phyloP scores from a whole-genome alignment of 192 early-diverging fungal species.

The Endogone sp. region DNA sequence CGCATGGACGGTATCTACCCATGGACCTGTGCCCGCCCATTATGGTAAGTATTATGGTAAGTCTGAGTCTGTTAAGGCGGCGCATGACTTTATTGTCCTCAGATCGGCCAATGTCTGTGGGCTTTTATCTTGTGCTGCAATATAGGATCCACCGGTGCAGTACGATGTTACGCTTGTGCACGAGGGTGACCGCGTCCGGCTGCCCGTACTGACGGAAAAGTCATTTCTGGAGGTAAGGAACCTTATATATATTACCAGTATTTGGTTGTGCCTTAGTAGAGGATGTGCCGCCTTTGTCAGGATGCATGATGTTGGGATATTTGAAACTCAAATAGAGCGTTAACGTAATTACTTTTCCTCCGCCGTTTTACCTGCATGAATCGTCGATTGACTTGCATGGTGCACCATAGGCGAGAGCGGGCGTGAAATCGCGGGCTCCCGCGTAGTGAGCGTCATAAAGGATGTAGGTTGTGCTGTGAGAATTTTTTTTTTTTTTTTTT shows the following conservation, averaged over 20 bases:
- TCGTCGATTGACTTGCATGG: not conserved
- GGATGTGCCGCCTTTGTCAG: no score
- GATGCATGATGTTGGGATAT: no score
- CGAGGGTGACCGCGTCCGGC: not conserved
- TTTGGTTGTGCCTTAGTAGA: no score
- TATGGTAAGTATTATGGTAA: not conserved
- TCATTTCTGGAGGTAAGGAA: not conserved
- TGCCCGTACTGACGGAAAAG: not conserved
- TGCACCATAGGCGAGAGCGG: not conserved
- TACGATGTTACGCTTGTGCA: not conserved
- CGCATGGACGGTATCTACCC: not conserved
- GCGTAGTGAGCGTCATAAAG: not conserved
- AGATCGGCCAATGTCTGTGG: no score
- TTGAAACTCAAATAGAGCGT: no score
- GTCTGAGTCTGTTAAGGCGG: no score
- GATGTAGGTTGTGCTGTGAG: no score
- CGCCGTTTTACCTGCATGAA: not conserved
- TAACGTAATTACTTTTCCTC: no score
- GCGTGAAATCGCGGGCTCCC: not conserved
- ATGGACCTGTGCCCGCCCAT: not conserved
- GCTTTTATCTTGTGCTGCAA: no score
- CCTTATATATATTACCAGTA: no score
- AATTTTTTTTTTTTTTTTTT: no score
- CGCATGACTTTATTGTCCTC: no score
- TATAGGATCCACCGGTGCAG: not conserved